These are phyloP conservation scores for Oxyria digyna DNA, from an alignment of 148 eudicot species.

Conservation along the genomic window DNA sequence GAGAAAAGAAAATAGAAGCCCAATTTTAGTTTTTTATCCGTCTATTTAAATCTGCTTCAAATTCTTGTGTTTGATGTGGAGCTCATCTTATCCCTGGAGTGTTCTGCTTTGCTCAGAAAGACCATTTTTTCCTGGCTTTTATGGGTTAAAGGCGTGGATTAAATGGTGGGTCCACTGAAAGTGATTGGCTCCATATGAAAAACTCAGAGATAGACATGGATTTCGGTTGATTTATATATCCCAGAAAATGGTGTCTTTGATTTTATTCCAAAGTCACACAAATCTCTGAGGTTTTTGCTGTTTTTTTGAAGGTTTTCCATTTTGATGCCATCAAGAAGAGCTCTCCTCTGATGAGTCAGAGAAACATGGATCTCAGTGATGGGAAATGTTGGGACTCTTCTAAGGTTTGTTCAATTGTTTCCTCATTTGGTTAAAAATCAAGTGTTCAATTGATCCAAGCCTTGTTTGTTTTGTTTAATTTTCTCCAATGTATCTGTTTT, in stretches of 20 bases:
- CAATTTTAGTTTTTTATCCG: neutral
- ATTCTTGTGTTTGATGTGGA: neutral
- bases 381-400: constrained; percentile 6
- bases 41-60: too few species aligned
- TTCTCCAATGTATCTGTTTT: neutral
- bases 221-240: constrained; percentile 3
- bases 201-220: neutral
- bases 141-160: constrained; percentile 7
- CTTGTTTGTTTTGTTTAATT: neutral
- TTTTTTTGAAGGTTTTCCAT: neutral
- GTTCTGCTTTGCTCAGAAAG: neutral
- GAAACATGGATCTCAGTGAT: neutral
- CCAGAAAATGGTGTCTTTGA: neutral
- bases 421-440: neutral
- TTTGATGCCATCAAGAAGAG: constrained; percentile 1
- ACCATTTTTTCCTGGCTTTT: neutral
- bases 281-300: constrained; percentile 6
- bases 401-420: neutral
- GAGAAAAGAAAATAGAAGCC: neutral
- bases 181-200: constrained; percentile 6
- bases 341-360: neutral
- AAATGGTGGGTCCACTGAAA: constrained; percentile 5
- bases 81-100: neutral
- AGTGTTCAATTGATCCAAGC: neutral
- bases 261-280: neutral